Base-by-base conservation (phyloP, 2,329 filamentous ascomycete species). In the Orbilia brochopaga region DNA sequence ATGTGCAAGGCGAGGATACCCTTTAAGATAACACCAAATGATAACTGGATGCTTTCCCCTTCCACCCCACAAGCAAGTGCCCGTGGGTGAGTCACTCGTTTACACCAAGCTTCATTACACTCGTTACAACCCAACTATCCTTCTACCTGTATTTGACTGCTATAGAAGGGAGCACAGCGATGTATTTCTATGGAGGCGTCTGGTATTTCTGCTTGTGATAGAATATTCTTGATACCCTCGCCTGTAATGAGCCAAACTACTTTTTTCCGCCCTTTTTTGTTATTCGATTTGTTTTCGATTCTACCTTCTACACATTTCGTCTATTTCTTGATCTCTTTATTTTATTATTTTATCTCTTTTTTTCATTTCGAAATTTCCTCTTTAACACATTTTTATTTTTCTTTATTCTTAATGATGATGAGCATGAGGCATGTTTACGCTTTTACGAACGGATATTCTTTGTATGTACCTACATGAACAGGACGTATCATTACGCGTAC, bases 1-100 rank as follows among this genome's bases (percentile, higher is more conserved):
- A 61, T 3, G 56, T 72, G 13, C 53, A 52, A 15, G 53, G 37
- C n/a, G 60, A 72, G n/a, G 42, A 60, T 55, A 32, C 52, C 24
- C 44, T 21, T 48, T 48, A 19, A 48, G 11, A 21, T 21, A 21
- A 10, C 4, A 48, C 17, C 44, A 4, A 48, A 10, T 19, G 15
- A 19, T 48, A 15, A 48, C 44, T 23, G 21, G 44, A 19, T 19
- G 44, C 44, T 21, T 48, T 48, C 19, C 44, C 2, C 19, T 17
- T 5, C 44, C 15, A 19, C 5, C 19, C 17, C 13, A 15, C n/a
- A 15, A 44, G 40, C 40, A 44, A 19, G 44, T 21, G n/a, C 15
- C 11, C 7, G 19, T 19, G 15, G 19, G 17, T 23, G 44, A 21
- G 17, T 48, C n/a, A 10, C 19, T 48, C 19, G n/a, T 23, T 19